phyloP scores from a whole-genome alignment of 202 grass and related monocot genomes.

The Carex sylvatica region DNA sequence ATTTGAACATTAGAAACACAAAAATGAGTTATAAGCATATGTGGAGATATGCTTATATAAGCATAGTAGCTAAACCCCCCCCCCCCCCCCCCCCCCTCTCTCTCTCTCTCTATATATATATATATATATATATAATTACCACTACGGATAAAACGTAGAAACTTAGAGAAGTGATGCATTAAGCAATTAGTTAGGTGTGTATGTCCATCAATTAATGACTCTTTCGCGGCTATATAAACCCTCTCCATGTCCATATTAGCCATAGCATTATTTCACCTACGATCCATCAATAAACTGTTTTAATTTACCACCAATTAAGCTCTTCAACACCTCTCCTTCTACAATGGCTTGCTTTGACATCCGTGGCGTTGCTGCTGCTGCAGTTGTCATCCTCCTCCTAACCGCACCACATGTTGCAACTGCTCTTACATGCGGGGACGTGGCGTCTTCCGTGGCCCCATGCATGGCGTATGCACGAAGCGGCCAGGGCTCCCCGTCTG shows the following conservation, averaged over 20 bases:
- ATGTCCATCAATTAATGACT: neutral
- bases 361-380: neutral
- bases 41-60: too few species aligned
- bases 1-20: too few species aligned
- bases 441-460: neutral
- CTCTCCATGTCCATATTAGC: neutral
- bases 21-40: too few species aligned
- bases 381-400: constrained; percentile 2
- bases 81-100: too few species aligned
- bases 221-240: neutral
- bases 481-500: constrained; percentile 12
- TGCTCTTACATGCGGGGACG: constrained; percentile 10
- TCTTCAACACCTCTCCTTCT: neutral
- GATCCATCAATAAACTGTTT: neutral
- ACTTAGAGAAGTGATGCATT: neutral
- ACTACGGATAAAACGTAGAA: neutral
- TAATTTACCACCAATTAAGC: neutral
- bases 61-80: too few species aligned
- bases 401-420: neutral
- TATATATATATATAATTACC: too few species aligned
- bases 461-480: constrained; percentile 13
- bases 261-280: too few species aligned
- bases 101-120: too few species aligned
- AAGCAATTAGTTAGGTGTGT: neutral
- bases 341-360: constrained; percentile 5